Base-by-base conservation (phyloP, 1,284 basidiomycete species). In the Grifola frondosa region DNA sequence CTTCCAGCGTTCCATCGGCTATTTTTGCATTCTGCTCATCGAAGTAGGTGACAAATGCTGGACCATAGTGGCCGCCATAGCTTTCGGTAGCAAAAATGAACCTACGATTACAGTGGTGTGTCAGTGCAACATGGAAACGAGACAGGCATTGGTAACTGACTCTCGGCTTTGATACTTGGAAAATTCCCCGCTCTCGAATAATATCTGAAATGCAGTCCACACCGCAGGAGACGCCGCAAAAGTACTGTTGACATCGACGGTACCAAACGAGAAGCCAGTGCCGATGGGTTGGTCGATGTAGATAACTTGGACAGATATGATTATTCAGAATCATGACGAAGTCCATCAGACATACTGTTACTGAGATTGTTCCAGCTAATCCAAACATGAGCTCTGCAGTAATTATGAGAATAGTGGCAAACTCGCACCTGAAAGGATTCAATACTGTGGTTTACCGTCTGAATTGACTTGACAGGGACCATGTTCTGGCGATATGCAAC, bases 221-320 rank as follows among this genome's bases (percentile, higher is more conserved):
- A 84, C 71, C 16, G 73, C 72, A 1, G 73, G 70, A 2, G 77
- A 70, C 0, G 76, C 73, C 17, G 74, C 49, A 34, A 71, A 56
- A 0, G 81, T 83, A 58, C 77, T 81, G 49, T 79, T 78, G 16
- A 70, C 71, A 0, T 71, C 69, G 42, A 78, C 74, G 0, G 62
- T 72, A 3, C 82, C 81, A 44, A 75, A 78, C 5, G 81, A 84
- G 58, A 84, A 84, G 3, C 82, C 82, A 5, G 80, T 78, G 0
- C 79, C 80, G 40, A 85, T 80, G 1, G 86, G 86, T 60, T 89
- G 85, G 59, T 88, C 85, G 38, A 88, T 80, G 56, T 86, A 88
- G 34, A 89, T 80, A 61, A 84, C 81, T 84, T 26, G 42, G 7
- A 37, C n/a, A 30, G 13, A 16, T 31, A 9, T 8, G 13, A 19